Evolutionary conservation across 176 grass and related monocot species (phyloP).

Genomic region (Zea luxurians): DNA sequence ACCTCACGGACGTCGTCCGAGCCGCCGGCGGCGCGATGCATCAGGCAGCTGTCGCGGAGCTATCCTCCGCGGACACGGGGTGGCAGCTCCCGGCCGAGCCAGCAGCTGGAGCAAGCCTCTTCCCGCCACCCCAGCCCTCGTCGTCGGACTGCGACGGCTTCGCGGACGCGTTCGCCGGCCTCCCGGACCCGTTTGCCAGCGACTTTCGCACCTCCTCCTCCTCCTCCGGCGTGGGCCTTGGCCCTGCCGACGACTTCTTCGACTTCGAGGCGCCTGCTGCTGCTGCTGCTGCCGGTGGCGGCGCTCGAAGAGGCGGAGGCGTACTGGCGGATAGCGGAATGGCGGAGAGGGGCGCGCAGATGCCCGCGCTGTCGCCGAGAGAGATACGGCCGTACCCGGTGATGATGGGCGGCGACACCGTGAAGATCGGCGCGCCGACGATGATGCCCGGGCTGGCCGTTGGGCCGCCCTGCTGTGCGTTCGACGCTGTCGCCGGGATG

Average conservation of each 20-base stretch:
- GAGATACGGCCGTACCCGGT: slow-evolving; percentile 49
- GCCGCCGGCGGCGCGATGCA: slow-evolving; percentile 50
- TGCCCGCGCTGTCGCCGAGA: slow-evolving; percentile 43
- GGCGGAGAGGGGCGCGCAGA: slow-evolving; percentile 35
- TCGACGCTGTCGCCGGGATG: slow-evolving; percentile 41
- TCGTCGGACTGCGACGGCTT: slow-evolving; percentile 44
- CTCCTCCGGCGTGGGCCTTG: background rate
- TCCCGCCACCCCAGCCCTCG: slow-evolving; percentile 33
- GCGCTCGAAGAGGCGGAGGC: background rate
- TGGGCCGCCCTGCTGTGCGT: slow-evolving; percentile 28
- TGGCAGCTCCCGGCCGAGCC: slow-evolving; percentile 48
- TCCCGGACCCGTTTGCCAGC: slow-evolving; percentile 18
- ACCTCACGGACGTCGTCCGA: slow-evolving; percentile 79
- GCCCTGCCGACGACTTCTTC: slow-evolving; percentile 20
- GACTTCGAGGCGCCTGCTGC: slow-evolving; percentile 34
- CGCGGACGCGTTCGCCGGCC: slow-evolving; percentile 52
- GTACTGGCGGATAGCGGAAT: too few relatives aligned
- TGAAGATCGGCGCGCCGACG: slow-evolving; percentile 33
- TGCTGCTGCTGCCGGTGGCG: background rate
- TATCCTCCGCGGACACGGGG: slow-evolving; percentile 38
- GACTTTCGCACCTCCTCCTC: slow-evolving; percentile 39
- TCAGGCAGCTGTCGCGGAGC: background rate
- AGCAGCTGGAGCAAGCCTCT: background rate
- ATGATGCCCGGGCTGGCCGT: slow-evolving; percentile 43
- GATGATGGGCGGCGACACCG: slow-evolving; percentile 21